Base-by-base conservation (phyloP, 306 rosid genomes). In the Glycyrrhiza uralensis region DNA sequence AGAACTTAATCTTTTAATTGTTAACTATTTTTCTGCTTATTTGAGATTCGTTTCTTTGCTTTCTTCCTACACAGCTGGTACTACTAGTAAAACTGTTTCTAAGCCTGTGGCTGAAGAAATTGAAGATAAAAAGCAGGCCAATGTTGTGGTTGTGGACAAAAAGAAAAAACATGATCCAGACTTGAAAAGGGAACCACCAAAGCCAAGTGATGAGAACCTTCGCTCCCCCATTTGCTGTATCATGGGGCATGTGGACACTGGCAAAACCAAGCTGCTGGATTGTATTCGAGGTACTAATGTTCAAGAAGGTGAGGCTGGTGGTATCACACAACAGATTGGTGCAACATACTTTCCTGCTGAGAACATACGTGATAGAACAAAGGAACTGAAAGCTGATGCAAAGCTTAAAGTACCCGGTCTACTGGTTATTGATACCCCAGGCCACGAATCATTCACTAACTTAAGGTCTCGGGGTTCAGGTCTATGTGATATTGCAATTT, bases 281-380 rank as follows among this genome's bases (percentile, higher is more conserved):
- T 91, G 93, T 75, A 91, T 94, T 68, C 87, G 97, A 72, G 92
- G 97, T 45, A 94, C 97, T 57, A 91, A 91, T 80, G 99, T 94
- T 71, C 99, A 91, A 81, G 99, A 91, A 79, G 99, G 99, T 49
- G 97, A 94, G 85, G 97, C 99, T 13, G 97, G 97, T 44, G 99
- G 99, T 52, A 94, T 94, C 77, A 91, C 99, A 15, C 97, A 94
- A 75, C 99, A 94, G 83, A 94, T 94, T 81, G 99, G 99, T 18
- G 99, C 97, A 7, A 94, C 99, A 14, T 91, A 89, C 83, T 91
- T 94, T 77, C 97, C 97, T 68, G 96, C 97, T 4, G 91, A 82
- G 72, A 94, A 91, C 75, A 94, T 94, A 28, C 96, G 97, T 32
- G 97, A 94, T 19, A 88, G 99, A 80, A 94, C 99, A 1, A 94